Conservation (phyloP, 257 asterid species). For the Scutellaria baicalensis region DNA sequence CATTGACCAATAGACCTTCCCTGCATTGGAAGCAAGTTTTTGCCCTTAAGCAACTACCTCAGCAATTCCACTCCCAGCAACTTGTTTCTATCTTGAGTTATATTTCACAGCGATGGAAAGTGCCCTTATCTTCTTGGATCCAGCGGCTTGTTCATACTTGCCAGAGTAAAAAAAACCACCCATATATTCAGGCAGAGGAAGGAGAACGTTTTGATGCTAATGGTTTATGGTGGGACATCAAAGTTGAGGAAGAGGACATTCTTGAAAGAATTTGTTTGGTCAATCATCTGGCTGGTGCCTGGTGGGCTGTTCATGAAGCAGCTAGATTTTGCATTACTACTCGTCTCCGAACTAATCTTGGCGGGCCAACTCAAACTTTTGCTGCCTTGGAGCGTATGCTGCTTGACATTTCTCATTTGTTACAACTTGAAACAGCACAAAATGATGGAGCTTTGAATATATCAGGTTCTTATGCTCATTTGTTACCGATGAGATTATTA, state of each 20-base stretch:
- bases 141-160: constrained; percentile 72
- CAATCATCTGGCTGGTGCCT: constrained; percentile 82
- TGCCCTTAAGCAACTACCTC: constrained; percentile 82
- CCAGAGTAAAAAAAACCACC: constrained; percentile 47
- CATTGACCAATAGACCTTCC: constrained; percentile 28
- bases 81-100: constrained; percentile 88
- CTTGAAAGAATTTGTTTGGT: constrained; percentile 69
- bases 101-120: constrained; percentile 96
- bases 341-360: constrained; percentile 97
- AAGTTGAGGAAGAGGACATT: constrained; percentile 63
- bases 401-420: constrained; percentile 79
- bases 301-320: constrained; percentile 99
- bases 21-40: constrained; percentile 88
- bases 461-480: constrained; percentile 75
- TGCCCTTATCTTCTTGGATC: constrained; percentile 90
- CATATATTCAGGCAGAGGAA: constrained; percentile 55
- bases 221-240: constrained; percentile 64
- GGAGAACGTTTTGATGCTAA: constrained; percentile 39
- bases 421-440: constrained; percentile 76
- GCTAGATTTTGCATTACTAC: constrained; percentile 94
- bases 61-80: constrained; percentile 86
- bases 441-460: constrained; percentile 75
- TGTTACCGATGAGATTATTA: constrained; percentile 91
- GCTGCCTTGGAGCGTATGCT: constrained; percentile 99
- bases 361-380: constrained; percentile 99